Evolutionary conservation across 352 stramenopile genomes (phyloP).

Genomic region (Plasmopara muralis): DNA sequence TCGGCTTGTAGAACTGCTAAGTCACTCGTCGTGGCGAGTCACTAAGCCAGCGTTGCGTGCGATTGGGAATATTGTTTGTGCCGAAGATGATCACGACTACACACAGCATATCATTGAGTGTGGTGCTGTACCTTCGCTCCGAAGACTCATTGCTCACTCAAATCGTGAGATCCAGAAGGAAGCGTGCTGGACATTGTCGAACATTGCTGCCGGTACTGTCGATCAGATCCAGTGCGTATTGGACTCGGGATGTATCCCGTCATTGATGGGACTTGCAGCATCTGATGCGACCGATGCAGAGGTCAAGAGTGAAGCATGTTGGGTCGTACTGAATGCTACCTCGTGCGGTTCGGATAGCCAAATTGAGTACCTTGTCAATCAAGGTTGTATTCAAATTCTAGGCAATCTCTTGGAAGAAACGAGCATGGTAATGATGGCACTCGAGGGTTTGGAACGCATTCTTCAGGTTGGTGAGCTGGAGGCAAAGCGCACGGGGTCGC

Average conservation of each 20-base stretch:
- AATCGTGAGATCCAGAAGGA: constrained; percentile 99
- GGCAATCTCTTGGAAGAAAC: constrained; percentile 92
- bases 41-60: constrained; percentile 95
- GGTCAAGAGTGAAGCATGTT: constrained; percentile 97
- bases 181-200: constrained; percentile 93
- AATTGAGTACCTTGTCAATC: constrained; percentile 85
- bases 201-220: constrained; percentile 96
- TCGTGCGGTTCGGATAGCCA: constrained; percentile 96
- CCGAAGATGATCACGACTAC: constrained; percentile 91
- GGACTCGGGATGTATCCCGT: constrained; percentile 93
- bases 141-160: constrained; percentile 90
- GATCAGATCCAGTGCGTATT: constrained; percentile 98
- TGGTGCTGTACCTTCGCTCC: constrained; percentile 90
- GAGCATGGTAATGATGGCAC: constrained; percentile 98
- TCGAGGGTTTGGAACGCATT: constrained; percentile 96
- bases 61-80: constrained; percentile 99
- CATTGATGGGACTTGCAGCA: constrained; percentile 91
- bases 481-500: constrained; percentile 72
- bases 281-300: constrained; percentile 90
- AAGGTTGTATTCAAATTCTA: constrained; percentile 84
- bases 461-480: constrained; percentile 92
- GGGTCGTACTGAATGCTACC: constrained; percentile 97
- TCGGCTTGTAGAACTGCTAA: constrained; percentile 91
- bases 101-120: constrained; percentile 96
- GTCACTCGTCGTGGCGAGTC: constrained; percentile 90